Conservation (phyloP, 805 yeast genomes). For the Candida peoriensis region DNA sequence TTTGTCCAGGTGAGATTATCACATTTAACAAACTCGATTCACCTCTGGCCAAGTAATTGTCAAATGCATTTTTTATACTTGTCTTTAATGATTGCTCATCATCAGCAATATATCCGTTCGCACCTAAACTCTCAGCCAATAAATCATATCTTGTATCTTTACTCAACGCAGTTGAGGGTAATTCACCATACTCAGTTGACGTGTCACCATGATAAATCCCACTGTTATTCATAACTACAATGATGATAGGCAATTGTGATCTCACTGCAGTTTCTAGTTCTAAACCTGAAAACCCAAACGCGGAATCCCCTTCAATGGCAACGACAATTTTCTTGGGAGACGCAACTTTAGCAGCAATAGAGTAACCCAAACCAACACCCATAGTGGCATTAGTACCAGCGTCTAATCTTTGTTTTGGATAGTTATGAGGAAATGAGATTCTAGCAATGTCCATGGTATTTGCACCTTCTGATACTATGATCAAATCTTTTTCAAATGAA, state of each 20-base stretch:
- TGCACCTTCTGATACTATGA: conserved; percentile 66
- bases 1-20: conserved; percentile 54
- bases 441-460: conserved; percentile 73
- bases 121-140: conserved; percentile 53
- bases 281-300: conserved; percentile 70
- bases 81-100: conserved; percentile 35
- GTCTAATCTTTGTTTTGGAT: conserved; percentile 54
- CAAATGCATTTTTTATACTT: conserved; percentile 33
- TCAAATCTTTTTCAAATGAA: conserved; percentile 26
- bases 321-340: conserved; percentile 41
- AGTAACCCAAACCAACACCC: conserved; percentile 73
- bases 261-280: conserved; percentile 69
- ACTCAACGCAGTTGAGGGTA: conserved; percentile 59
- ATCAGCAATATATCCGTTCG: conserved; percentile 43
- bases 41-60: conserved; percentile 23
- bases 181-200: conserved; percentile 26
- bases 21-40: conserved; percentile 50
- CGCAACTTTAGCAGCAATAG: conserved; percentile 53
- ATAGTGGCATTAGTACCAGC: conserved; percentile 77
- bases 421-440: conserved; percentile 47
- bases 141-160: conserved; percentile 52
- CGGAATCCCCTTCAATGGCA: conserved; percentile 71
- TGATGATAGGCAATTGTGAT: conserved; percentile 44
- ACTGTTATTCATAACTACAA: conserved; percentile 67
- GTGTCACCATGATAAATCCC: conserved; percentile 67